phyloP scores from a whole-genome alignment of 2,329 filamentous ascomycete genomes.

The Cordyceps farinosa region DNA sequence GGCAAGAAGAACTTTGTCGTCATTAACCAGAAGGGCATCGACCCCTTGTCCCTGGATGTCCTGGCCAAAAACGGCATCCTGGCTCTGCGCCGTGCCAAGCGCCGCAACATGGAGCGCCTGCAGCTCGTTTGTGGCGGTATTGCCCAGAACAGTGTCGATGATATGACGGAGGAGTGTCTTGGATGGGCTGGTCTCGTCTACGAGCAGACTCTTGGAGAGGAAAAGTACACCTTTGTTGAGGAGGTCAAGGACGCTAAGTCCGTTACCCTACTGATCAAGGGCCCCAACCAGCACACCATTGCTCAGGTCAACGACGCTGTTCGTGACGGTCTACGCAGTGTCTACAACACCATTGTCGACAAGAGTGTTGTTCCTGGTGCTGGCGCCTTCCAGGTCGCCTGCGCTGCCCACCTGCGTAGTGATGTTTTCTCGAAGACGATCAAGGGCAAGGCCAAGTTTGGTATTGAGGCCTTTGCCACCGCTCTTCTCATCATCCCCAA shows the following conservation, averaged over 20 bases:
- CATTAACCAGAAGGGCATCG: conserved; percentile 99
- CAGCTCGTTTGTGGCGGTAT: conserved; percentile 90
- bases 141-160: conserved; percentile 95
- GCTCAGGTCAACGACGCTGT: conserved; percentile 95
- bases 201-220: conserved; percentile 94
- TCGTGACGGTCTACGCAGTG: conserved; percentile 87
- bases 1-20: conserved; percentile 94
- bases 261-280: conserved; percentile 96
- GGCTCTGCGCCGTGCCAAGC: conserved; percentile 88
- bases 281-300: conserved; percentile 94
- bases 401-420: conserved; percentile 79
- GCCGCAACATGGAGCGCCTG: conserved; percentile 97
- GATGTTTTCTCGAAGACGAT: conserved; percentile 84
- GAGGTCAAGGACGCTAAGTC: conserved; percentile 99
- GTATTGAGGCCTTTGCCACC: conserved; percentile 91
- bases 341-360: conserved; percentile 99
- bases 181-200: conserved; percentile 97
- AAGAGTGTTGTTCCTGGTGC: conserved; percentile 90
- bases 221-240: conserved; percentile 98
- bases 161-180: conserved; percentile 79
- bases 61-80: conserved; percentile 98
- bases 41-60: conserved; percentile 91
- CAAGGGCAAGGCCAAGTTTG: conserved; percentile 97
- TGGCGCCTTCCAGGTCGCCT: conserved; percentile 94
- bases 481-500: conserved; percentile 94